Evolutionary conservation across 2,329 filamentous ascomycete genomes (phyloP), one percentile per base, ranked within the genome.

Genomic region (Apiospora hydei): DNA sequence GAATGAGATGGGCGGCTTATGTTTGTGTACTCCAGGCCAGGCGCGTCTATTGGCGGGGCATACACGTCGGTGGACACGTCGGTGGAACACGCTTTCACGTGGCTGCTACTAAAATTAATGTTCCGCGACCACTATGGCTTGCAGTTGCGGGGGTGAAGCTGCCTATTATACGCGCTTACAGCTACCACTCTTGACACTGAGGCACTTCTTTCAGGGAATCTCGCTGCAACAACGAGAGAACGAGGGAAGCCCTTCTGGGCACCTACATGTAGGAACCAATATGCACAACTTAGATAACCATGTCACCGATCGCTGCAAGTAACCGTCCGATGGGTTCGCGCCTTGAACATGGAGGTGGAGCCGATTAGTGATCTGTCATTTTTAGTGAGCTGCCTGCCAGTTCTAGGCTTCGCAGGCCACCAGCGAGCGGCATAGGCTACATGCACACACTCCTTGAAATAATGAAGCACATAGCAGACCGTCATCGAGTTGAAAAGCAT

Each of bases 41-140:
- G 34, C 57, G 57, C 34, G 57, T 64, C 57, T 41, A 14, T n/a
- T 61, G 53, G 30, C 53, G 53, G 53, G 53, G 53, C 30, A 61
- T 61, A 18, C 44, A 46, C 6, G 46, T 43, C 41, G 41, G 41
- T 43, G 41, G 41, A 16, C 51, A 38, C 10, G 57, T 41, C 18
- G 34, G 30, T 41, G 57, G 57, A 24, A 64, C 57, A 41, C 34
- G 34, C 34, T 64, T 64, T 41, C 57, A 64, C 57, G 21, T 64
- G 57, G 18, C 11, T 64, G 57, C 8, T 46, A n/a, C 34, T 41
- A n/a, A 41, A 8, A 64, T 64, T 7, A 24, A 24, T 38, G 53
- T 21, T 57, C 24, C 14, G 26, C 14, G 53, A 61, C 26, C 53
- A 38, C n/a, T 51, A 4, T 57, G 26, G 26, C 51, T 34, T 34